Evolutionary conservation across 768 basidiomycete species (phyloP).

Genomic region (Holtermanniella nyarrowii): DNA sequence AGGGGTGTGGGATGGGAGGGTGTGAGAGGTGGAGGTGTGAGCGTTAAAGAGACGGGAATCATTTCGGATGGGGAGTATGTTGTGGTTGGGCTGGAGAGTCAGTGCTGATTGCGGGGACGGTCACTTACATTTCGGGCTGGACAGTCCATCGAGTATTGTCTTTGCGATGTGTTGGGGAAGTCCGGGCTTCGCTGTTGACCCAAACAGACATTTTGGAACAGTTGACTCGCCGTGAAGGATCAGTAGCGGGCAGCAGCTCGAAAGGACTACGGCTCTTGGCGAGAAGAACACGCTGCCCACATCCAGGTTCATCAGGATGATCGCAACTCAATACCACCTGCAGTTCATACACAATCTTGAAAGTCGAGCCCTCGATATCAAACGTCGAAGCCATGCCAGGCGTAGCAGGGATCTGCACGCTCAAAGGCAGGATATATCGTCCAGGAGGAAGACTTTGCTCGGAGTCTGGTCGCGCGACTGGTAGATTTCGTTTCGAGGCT

Average conservation of each 20-base stretch:
- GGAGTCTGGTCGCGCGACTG: conserved; percentile 12
- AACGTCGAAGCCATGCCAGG: conserved; percentile 30
- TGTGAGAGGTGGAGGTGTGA: conserved; percentile 15
- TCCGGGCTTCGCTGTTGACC: conserved; percentile 11
- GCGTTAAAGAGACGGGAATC: conserved; percentile 21
- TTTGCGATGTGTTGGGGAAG: neutral
- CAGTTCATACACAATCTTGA: conserved; percentile 33
- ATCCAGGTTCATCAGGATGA: conserved; percentile 14
- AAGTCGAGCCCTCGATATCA: conserved; percentile 16
- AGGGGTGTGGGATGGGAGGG: neutral
- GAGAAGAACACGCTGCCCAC: conserved; percentile 10
- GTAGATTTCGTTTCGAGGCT: conserved; percentile 11
- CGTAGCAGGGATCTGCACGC: conserved; percentile 31
- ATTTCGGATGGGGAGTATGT: conserved; percentile 29
- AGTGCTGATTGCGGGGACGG: neutral
- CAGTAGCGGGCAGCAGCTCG: conserved; percentile 35
- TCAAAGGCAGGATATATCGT: conserved; percentile 31
- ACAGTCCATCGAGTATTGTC: conserved; percentile 22
- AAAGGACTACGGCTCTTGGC: conserved; percentile 25
- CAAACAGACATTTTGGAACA: conserved; percentile 19
- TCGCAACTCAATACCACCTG: conserved; percentile 27
- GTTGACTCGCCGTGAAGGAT: conserved; percentile 22
- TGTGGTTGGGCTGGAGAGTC: conserved; percentile 17
- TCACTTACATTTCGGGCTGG: conserved; percentile 13
- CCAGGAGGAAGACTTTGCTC: conserved; percentile 21